Evolutionary conservation across 2,329 filamentous ascomycete species (phyloP).

Genomic region (Talaromyces pinophilus): DNA sequence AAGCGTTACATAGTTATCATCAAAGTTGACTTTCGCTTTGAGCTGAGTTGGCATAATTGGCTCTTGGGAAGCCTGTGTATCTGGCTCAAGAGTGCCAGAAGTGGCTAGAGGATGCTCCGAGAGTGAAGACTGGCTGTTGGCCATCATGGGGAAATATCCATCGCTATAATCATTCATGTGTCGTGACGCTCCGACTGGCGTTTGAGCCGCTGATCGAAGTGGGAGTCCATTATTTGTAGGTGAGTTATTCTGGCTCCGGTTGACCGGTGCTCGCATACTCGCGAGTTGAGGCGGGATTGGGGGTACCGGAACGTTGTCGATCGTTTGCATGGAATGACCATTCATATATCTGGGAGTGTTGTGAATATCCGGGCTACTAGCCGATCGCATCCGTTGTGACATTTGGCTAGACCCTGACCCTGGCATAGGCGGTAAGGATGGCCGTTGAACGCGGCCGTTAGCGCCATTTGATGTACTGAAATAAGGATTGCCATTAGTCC

Average conservation of each 20-base stretch:
- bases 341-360: conserved; percentile 52
- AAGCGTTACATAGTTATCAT: conserved; percentile 89
- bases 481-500: conserved; percentile 65
- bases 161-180: conserved; percentile 47
- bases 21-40: conserved; percentile 93
- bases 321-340: conserved; percentile 55
- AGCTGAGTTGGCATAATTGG: conserved; percentile 69
- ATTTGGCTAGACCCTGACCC: conserved; percentile 51
- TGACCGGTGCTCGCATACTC: conserved; percentile 60
- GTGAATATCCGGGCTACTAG: conserved; percentile 94
- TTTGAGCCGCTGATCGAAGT: conserved; percentile 68
- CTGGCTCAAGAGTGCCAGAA: conserved; percentile 19
- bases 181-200: conserved; percentile 61
- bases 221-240: conserved; percentile 68
- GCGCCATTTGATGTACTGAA: conserved; percentile 54
- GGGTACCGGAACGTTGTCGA: conserved; percentile 67
- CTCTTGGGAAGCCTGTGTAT: conserved; percentile 32
- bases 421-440: conserved; percentile 74
- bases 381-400: conserved; percentile 77
- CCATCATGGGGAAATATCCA: conserved; percentile 17
- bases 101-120: conserved; percentile 17
- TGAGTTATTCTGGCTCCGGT: conserved; percentile 79
- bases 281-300: conserved; percentile 72
- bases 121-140: conserved; percentile 21
- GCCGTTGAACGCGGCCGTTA: conserved; percentile 64